phyloP scores from a whole-genome alignment of 225 moss, liverwort and hornwort species.

The Marchantia paleacea region DNA sequence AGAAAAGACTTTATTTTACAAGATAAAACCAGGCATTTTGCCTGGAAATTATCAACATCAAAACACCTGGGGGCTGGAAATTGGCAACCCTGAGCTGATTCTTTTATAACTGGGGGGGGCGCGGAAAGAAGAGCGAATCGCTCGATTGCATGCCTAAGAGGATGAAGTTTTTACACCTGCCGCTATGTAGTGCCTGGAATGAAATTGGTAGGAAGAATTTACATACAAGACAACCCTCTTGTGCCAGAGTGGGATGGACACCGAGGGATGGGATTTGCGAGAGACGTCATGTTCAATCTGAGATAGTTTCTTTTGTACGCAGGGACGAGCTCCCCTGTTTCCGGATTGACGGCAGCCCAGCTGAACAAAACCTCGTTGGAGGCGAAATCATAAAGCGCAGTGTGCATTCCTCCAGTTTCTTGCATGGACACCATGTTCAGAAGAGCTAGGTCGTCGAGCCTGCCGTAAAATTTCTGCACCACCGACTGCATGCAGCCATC shows the following conservation, averaged over 20 bases:
- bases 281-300: conserved; percentile 47
- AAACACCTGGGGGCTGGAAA: no score
- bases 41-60: no score
- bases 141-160: background rate
- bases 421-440: conserved; percentile 45
- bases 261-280: conserved; percentile 24
- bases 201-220: background rate
- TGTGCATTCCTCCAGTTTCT: conserved; percentile 47
- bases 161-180: background rate
- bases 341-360: conserved; percentile 35
- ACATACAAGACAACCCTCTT: conserved; percentile 15
- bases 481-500: conserved; percentile 51
- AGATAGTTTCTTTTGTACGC: conserved; percentile 43
- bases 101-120: no score
- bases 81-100: no score
- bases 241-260: conserved; percentile 13
- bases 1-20: no score
- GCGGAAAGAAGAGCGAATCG: background rate
- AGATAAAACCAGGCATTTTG: no score
- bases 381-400: conserved; percentile 44
- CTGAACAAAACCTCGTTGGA: conserved; percentile 43
- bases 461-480: conserved; percentile 38
- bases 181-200: background rate
- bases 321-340: conserved; percentile 39
- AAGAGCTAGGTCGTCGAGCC: conserved; percentile 34